Evolutionary conservation across 2,329 filamentous ascomycete species (phyloP).

Genomic region (Colletotrichum plurivorum): DNA sequence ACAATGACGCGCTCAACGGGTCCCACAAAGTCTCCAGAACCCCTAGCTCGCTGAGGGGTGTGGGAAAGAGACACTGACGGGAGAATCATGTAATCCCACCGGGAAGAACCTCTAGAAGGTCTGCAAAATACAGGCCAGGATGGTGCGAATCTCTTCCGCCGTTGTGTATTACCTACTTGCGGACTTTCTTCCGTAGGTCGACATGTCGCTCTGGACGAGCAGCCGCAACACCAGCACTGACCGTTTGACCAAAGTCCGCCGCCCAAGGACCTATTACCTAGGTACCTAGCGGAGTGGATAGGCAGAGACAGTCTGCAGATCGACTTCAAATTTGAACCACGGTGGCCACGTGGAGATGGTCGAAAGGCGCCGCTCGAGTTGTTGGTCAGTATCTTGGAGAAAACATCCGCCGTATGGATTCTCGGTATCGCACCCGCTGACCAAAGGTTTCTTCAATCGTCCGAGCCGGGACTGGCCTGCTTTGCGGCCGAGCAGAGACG

Average conservation of each 20-base stretch:
- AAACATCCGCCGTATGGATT: no score
- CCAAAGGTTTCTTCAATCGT: neutral
- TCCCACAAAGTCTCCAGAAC: conserved; percentile 33
- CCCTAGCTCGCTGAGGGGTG: conserved; percentile 21
- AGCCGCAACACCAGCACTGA: neutral
- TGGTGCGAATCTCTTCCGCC: neutral
- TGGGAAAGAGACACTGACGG: neutral
- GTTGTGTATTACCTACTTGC: conserved; percentile 5
- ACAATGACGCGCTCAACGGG: conserved; percentile 30
- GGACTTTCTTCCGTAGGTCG: conserved; percentile 5
- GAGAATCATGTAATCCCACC: neutral
- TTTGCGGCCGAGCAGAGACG: neutral
- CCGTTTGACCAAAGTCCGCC: conserved; percentile 24
- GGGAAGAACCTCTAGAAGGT: neutral
- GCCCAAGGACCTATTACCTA: no score
- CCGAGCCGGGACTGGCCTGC: conserved; percentile 15
- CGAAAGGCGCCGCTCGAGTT: neutral
- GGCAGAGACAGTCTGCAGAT: no score
- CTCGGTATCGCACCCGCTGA: neutral
- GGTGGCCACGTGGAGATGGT: conserved; percentile 27
- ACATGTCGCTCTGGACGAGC: no score
- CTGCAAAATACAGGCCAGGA: neutral
- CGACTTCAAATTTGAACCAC: no score
- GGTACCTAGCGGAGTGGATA: neutral
- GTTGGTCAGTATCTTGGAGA: no score